Evolutionary conservation across 2,329 filamentous ascomycete genomes (phyloP), one percentile per base, ranked within the genome.

Genomic region (Ramularia collo-cygni): DNA sequence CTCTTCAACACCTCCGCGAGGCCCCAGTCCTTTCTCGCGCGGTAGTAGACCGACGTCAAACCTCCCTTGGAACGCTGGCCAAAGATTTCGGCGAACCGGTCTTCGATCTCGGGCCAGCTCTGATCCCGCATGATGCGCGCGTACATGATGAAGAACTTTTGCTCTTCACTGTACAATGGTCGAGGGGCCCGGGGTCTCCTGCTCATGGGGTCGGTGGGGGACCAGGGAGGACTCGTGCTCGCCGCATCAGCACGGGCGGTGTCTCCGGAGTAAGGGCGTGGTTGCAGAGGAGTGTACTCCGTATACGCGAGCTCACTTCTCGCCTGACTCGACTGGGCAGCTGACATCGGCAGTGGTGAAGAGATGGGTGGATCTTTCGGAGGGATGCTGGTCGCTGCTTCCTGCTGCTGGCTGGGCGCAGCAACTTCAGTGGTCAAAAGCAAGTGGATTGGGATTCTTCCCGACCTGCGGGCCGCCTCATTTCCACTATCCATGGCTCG

Each of bases 101-200:
- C 47, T 42, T 58, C 53, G 32, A 58, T 57, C 37, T 52, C 53
- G 5, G 53, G 51, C 56, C 56, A 58, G 13, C 44, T 52, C 32
- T 52, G 53, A 37, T 55, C 50, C 34, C 47, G 51, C 21, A 55
- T 50, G 27, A 58, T 51, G 35, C 54, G 52, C 10, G 48, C 44
- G 38, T 51, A 58, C 51, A 56, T 58, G 46, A 56, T 54, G 40
- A 54, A 60, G 51, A 61, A 61, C 37, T 57, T 56, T 43, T 59
- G 56, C 42, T 60, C 57, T 24, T 60, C 57, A 35, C 50, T 58
- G 48, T 61, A 61, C 6, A 54, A 50, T 1, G 55, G 55, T 15
- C 56, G 46, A 7, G 56, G 52, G 4, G 56, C 39, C 28, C 54
- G 51, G 17, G 52, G 53, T 16, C 37, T 47, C 14, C 47, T 46